phyloP scores from a whole-genome alignment of 2,329 filamentous ascomycete species.

The Escovopsis sp. region DNA sequence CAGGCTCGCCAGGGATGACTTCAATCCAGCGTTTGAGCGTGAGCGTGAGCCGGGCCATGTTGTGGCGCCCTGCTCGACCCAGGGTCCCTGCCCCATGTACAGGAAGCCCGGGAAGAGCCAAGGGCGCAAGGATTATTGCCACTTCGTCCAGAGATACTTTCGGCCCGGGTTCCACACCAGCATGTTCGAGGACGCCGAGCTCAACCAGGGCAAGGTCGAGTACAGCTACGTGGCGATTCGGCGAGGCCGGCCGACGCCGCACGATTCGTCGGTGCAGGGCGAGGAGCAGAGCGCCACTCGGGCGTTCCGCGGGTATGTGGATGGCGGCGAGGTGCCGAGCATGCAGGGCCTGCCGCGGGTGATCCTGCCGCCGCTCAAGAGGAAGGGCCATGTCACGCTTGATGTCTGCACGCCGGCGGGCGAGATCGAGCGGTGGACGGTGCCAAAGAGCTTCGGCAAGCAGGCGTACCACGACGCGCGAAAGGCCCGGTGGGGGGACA shows the following conservation, averaged over 20 bases:
- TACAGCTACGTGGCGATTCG: constrained; percentile 84
- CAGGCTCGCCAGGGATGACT: constrained; percentile 17
- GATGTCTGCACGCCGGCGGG: constrained; percentile 83
- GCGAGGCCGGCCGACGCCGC: constrained; percentile 54
- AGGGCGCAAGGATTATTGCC: constrained; percentile 80
- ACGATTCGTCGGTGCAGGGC: constrained; percentile 52
- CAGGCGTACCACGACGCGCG: constrained; percentile 84
- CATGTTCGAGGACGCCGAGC: constrained; percentile 51
- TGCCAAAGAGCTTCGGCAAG: constrained; percentile 66
- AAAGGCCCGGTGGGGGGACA: constrained; percentile 80
- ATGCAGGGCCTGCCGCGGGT: constrained; percentile 62
- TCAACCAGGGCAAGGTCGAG: constrained; percentile 79
- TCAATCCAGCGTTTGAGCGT: constrained; percentile 24
- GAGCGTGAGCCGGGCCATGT: constrained; percentile 48
- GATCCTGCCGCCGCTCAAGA: constrained; percentile 71
- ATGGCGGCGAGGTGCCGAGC: constrained; percentile 20
- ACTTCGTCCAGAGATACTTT: constrained; percentile 79
- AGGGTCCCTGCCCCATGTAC: constrained; percentile 82
- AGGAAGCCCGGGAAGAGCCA: constrained; percentile 48
- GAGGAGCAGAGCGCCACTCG: constrained; percentile 10
- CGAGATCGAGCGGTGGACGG: constrained; percentile 82
- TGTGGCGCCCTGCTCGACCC: constrained; percentile 73
- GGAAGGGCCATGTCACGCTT: constrained; percentile 72
- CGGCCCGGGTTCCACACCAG: constrained; percentile 70
- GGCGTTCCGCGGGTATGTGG: too few species aligned